These are phyloP conservation scores for Suillus sp. DNA, from an alignment of 768 basidiomycete genomes.

Conservation along the genomic window DNA sequence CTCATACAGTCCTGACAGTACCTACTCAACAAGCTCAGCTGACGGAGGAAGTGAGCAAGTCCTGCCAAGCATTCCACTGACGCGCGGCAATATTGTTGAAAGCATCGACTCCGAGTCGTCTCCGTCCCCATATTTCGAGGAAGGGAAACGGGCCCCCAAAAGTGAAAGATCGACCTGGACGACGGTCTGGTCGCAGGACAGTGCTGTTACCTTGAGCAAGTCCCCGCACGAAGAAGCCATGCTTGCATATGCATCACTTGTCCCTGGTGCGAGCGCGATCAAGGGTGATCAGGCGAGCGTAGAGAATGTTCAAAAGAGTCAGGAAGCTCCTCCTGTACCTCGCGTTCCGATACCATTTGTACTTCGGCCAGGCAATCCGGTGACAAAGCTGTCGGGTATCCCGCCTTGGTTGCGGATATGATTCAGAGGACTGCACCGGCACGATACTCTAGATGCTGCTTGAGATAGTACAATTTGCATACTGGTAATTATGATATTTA, in stretches of 20 bases:
- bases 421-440: neutral
- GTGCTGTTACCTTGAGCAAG: conserved; percentile 43
- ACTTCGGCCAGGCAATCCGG: conserved; percentile 12
- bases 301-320: conserved; percentile 4
- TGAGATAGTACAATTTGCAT: neutral
- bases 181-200: conserved; percentile 39
- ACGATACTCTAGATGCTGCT: neutral
- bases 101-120: neutral
- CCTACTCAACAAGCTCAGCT: conserved; percentile 12
- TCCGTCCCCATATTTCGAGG: neutral
- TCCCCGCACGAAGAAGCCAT: conserved; percentile 11
- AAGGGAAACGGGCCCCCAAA: neutral
- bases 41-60: conserved; percentile 12
- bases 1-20: conserved; percentile 6
- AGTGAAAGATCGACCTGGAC: conserved; percentile 20
- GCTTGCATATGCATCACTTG: conserved; percentile 7
- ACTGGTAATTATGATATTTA: neutral
- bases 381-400: conserved; percentile 8
- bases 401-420: neutral
- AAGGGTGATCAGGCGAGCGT: conserved; percentile 4
- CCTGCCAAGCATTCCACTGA: conserved; percentile 16
- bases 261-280: conserved; percentile 4
- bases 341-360: conserved; percentile 3
- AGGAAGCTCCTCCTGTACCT: conserved; percentile 4
- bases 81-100: conserved; percentile 2